Percentiles rank a stretch among this genome's conserved stretches.
Conservation (phyloP, 192 early-diverging fungal species). For the Rhizoclosmatium globosum region DNA sequence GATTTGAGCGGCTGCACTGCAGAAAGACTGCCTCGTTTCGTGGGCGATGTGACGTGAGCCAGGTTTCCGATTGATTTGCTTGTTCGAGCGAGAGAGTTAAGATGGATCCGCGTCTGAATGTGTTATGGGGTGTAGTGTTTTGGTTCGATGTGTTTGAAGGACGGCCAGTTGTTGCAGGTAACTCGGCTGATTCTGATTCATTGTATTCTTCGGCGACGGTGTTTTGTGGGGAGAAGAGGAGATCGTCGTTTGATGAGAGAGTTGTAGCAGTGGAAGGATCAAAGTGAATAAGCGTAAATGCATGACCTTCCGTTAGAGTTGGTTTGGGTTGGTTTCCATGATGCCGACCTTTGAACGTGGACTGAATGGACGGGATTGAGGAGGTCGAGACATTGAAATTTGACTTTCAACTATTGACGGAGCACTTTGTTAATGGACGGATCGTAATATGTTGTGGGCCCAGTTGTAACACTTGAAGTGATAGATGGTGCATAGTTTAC, state of each 20-base stretch:
- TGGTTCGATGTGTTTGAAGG: no score
- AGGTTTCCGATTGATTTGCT: no score
- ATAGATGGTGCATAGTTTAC: conserved; percentile 22
- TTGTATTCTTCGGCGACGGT: no score
- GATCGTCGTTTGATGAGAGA: background rate
- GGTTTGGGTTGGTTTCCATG: background rate
- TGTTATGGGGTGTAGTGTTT: no score
- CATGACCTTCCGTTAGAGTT: conserved; percentile 35
- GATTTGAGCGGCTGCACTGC: background rate
- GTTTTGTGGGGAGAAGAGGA: no score
- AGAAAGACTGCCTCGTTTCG: background rate
- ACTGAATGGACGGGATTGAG: no score
- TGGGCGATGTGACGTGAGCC: no score
- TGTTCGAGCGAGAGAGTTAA: no score
- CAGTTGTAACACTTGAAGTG: conserved; percentile 29
- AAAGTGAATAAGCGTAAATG: conserved; percentile 12
- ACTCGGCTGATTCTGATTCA: no score
- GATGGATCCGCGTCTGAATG: no score
- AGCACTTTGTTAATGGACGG: background rate
- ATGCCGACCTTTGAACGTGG: no score
- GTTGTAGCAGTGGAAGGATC: background rate
- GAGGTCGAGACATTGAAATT: background rate
- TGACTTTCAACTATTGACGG: background rate
- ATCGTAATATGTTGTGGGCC: conserved; percentile 31
- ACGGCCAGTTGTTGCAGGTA: no score